Conservation (phyloP, 371 early-diverging fungal species). For the Mucor sp. region DNA sequence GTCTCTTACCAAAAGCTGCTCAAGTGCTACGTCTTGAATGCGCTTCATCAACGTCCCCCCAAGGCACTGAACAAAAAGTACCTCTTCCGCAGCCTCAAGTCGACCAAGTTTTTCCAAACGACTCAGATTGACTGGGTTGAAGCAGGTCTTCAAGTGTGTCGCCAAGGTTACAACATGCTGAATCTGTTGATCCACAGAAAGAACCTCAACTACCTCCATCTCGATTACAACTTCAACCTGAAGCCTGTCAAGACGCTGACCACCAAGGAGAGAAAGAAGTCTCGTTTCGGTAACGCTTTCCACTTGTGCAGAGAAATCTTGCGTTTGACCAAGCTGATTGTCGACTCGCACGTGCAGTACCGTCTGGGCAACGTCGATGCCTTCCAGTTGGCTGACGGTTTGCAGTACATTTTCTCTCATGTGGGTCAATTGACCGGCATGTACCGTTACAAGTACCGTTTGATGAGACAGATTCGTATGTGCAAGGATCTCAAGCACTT, state of each 20-base stretch:
- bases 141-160: conserved; percentile 96
- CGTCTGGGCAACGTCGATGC: conserved; percentile 97
- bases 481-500: conserved; percentile 96
- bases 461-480: conserved; percentile 98
- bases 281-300: conserved; percentile 98
- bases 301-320: conserved; percentile 96
- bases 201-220: conserved; percentile 94
- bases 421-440: conserved; percentile 99
- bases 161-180: conserved; percentile 99
- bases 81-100: conserved; percentile 91
- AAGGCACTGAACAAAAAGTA: conserved; percentile 91
- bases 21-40: conserved; percentile 88
- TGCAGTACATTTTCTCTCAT: conserved; percentile 98
- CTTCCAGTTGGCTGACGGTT: conserved; percentile 95
- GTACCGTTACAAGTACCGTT: conserved; percentile 99
- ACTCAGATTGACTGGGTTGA: conserved; percentile 99
- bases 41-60: conserved; percentile 84
- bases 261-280: conserved; percentile 99
- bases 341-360: conserved; percentile 97
- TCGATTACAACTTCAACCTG: conserved; percentile 99
- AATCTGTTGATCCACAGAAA: conserved; percentile 97
- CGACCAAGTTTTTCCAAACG: conserved; percentile 98
- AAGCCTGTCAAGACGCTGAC: conserved; percentile 98
- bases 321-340: conserved; percentile 96
- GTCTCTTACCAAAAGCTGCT: conserved; percentile 98